Evolutionary conservation across 768 basidiomycete species (phyloP).

Genomic region (Serendipita vermifera): DNA sequence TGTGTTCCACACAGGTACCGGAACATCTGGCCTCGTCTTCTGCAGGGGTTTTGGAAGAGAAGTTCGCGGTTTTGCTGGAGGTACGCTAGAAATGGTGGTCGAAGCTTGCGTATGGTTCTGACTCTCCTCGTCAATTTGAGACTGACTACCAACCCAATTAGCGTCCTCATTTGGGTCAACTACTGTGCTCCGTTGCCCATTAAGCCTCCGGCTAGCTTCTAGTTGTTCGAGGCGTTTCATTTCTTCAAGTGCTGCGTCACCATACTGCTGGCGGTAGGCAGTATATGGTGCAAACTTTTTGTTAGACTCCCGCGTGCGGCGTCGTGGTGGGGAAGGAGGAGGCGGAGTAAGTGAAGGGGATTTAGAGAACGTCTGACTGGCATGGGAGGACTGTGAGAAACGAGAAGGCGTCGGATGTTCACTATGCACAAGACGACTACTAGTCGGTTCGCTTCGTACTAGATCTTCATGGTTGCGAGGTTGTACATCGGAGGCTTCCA

Average conservation of each 20-base stretch:
- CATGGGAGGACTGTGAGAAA: not conserved
- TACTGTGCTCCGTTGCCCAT: not conserved
- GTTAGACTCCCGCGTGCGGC: not conserved
- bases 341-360: not conserved
- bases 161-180: not conserved
- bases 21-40: no score
- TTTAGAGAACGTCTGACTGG: not conserved
- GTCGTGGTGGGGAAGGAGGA: constrained; percentile 7
- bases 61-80: no score
- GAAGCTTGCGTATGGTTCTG: no score
- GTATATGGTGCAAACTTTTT: constrained; percentile 2
- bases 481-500: no score
- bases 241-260: not conserved
- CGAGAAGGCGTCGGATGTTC: not conserved
- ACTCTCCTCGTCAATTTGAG: not conserved
- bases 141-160: not conserved
- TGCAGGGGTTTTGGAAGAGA: no score
- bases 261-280: not conserved
- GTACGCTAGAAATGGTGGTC: no score
- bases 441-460: no score
- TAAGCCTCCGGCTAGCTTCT: not conserved
- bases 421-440: no score
- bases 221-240: not conserved
- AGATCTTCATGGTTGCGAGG: no score
- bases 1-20: no score